These are phyloP conservation scores for Fusarium sp. DNA, from an alignment of 2,329 filamentous ascomycete species.

Conservation along the genomic window DNA sequence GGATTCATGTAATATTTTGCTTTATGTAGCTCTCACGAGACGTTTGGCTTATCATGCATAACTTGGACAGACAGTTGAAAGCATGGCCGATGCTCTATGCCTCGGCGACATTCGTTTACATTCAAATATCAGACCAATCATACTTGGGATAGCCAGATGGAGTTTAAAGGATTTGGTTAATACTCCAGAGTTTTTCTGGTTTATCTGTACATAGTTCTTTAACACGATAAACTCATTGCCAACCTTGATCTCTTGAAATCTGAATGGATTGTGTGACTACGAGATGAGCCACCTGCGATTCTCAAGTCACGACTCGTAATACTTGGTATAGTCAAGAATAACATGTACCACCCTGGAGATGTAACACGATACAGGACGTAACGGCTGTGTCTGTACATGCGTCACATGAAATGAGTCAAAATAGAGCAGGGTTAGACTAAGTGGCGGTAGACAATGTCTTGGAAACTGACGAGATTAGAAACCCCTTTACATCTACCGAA, in stretches of 20 bases:
- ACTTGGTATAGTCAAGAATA: not conserved
- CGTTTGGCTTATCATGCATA: constrained; percentile 24
- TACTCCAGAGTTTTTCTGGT: constrained; percentile 15
- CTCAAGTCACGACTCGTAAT: not conserved
- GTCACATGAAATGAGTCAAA: not conserved
- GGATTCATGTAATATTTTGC: constrained; percentile 25
- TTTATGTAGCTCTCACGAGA: constrained; percentile 33
- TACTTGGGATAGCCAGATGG: constrained; percentile 5
- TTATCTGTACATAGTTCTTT: constrained; percentile 40
- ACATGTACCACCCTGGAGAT: not conserved
- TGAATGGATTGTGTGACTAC: not conserved
- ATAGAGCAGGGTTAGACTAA: not conserved
- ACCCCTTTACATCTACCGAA: not conserved
- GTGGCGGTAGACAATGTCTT: not conserved
- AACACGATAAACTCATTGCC: constrained; percentile 34
- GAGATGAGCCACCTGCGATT: too few species aligned
- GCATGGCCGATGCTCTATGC: not conserved
- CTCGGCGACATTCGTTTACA: constrained; percentile 8
- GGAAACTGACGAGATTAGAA: not conserved
- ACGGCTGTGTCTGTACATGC: not conserved
- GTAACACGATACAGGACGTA: not conserved
- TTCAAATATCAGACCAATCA: constrained; percentile 1
- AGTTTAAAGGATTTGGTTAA: constrained; percentile 24
- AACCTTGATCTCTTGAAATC: not conserved
- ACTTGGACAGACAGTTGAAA: constrained; percentile 15